Percentiles rank a stretch among this genome's conserved stretches.
phyloP scores from a whole-genome alignment of 306 rosid species.

The Begonia fuchsioides region DNA sequence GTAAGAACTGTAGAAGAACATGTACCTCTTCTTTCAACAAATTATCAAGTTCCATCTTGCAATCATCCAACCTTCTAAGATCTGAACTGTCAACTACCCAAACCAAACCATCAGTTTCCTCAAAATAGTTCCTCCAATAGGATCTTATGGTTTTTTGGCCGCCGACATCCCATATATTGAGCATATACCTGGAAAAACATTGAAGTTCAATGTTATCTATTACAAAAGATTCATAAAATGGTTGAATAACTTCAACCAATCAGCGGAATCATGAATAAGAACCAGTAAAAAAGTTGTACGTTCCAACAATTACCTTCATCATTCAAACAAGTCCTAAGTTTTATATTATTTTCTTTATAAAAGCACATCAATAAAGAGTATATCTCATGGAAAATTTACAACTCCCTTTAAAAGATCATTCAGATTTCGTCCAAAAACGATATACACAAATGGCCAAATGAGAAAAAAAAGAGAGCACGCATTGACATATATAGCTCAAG shows the following conservation, averaged over 20 bases:
- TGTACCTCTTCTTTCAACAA: slow-evolving; percentile 85
- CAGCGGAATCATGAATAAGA: too few species aligned
- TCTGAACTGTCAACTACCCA: slow-evolving; percentile 94
- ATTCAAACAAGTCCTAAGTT: too few species aligned
- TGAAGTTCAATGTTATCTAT: slow-evolving; percentile 12
- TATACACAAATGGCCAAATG: too few species aligned
- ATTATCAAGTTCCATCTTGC: slow-evolving; percentile 73
- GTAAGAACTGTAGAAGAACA: slow-evolving; percentile 1
- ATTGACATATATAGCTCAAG: too few species aligned
- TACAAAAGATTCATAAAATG: slow-evolving; percentile 1
- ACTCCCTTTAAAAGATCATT: too few species aligned
- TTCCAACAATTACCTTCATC: too few species aligned
- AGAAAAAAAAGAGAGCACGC: too few species aligned
- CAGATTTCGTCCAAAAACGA: too few species aligned
- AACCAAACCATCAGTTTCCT: slow-evolving; percentile 83
- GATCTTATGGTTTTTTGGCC: slow-evolving; percentile 91
- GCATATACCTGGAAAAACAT: slow-evolving; percentile 44
- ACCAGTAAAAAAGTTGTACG: too few species aligned
- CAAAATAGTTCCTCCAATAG: slow-evolving; percentile 85
- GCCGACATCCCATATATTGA: slow-evolving; percentile 85
- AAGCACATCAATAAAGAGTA: too few species aligned
- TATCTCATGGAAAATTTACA: too few species aligned
- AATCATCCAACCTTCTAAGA: slow-evolving; percentile 76
- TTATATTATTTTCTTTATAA: too few species aligned
- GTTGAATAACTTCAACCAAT: neutral